Percentiles rank a stretch among this genome's conserved stretches.
Evolutionary conservation across 2,329 filamentous ascomycete species (phyloP).

Genomic region (Gremmenia infestans): DNA sequence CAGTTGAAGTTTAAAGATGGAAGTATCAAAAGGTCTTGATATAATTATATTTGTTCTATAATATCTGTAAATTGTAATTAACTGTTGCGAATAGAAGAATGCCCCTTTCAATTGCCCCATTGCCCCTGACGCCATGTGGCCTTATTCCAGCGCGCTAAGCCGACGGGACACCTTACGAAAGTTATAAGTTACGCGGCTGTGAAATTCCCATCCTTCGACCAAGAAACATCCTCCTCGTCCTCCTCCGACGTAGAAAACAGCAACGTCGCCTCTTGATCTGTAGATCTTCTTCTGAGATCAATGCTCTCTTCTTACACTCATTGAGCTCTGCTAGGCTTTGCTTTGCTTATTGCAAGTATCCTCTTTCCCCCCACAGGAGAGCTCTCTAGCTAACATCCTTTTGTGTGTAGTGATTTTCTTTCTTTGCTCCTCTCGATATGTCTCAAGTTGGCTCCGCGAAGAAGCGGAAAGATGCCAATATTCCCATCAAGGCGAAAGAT

Average conservation of each 20-base stretch:
- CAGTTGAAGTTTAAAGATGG: background rate
- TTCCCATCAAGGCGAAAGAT: conserved; percentile 46
- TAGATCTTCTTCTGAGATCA: conserved; percentile 13
- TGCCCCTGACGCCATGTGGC: conserved; percentile 4
- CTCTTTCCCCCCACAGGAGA: background rate
- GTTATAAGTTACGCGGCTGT: conserved; percentile 2
- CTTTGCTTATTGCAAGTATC: conserved; percentile 2
- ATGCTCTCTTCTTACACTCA: conserved; percentile 23
- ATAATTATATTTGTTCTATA: background rate
- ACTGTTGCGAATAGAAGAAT: conserved; percentile 8
- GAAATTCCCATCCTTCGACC: conserved; percentile 8
- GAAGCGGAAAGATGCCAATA: conserved; percentile 40
- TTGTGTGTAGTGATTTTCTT: conserved; percentile 10
- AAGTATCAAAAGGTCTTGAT: background rate
- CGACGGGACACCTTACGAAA: conserved; percentile 8
- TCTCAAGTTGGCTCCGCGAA: conserved; percentile 29
- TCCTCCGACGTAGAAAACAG: conserved; percentile 3
- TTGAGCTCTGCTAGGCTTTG: conserved; percentile 13
- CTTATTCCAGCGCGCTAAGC: background rate
- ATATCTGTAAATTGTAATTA: conserved; percentile 21
- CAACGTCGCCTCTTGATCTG: conserved; percentile 25
- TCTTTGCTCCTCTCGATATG: conserved; percentile 21
- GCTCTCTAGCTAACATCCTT: conserved; percentile 17
- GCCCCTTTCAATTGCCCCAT: background rate
- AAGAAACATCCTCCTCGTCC: conserved; percentile 1